Base-by-base conservation (phyloP, 306 rosid species). In the Lathyrus oleraceus region DNA sequence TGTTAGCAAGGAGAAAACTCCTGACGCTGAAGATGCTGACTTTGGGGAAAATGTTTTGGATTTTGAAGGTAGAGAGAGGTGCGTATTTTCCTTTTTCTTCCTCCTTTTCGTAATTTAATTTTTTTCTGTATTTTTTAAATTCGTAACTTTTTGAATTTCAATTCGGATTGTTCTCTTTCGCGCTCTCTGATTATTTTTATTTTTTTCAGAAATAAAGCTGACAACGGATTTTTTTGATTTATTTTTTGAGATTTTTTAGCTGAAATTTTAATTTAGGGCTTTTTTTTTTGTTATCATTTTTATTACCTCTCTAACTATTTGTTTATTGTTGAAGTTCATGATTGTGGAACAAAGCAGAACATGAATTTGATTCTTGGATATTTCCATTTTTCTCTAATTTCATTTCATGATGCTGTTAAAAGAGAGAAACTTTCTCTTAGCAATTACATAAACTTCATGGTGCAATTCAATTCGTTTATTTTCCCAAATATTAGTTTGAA, bases 21-120 rank as follows among this genome's bases (percentile, higher is more conserved):
- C 65, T 20, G 92, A 84, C 35, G 71, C 13, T 13, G 83, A 81
- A 70, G 96, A 94, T 78, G 91, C 89, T 66, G 87, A 89, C 1
- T 91, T 83, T 23, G 99, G 96, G n/a, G 99, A 91, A 42, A 94
- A 94, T 82, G 85, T 78, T 61, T 75, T 82, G 91, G 97, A 89
- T 66, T 78, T 82, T 66, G 99, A 91, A 81, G 89, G 87, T 69
- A 85, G 97, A 90, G 91, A 84, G 30, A 94, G 99, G 99, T 94
- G 83, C 76, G 92, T 80, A 6, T 77, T 25, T 25, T 76, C 43
- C 14, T 59, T 73, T 30, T 20, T 58, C 71, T 36, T 15, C 28
- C 42, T 1, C 59, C 43, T 53, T 8, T 8, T 2, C 16, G 9
- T 4, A 19, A 23, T 40, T 15, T 35, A 27, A 42, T 11, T 38